Evolutionary conservation across 805 yeast genomes (phyloP).

Genomic region (Teunomyces tritomae): DNA sequence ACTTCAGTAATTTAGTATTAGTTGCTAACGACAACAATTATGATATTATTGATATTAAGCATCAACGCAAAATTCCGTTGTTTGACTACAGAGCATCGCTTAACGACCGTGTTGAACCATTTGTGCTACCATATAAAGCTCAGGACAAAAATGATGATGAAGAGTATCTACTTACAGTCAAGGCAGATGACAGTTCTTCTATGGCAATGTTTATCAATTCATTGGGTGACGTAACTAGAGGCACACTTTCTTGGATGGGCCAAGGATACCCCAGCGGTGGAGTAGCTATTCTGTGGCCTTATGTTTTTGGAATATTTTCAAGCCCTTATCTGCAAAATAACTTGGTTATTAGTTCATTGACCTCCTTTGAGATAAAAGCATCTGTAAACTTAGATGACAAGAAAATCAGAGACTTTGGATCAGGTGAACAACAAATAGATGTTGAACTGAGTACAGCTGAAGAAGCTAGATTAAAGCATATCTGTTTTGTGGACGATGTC

Average conservation of each 20-base stretch:
- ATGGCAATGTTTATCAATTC: conserved; percentile 42
- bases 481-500: conserved; percentile 3
- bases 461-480: background rate
- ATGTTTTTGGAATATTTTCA: conserved; percentile 28
- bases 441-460: background rate
- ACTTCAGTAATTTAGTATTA: conserved; percentile 28
- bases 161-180: conserved; percentile 29
- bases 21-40: conserved; percentile 33
- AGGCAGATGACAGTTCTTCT: conserved; percentile 30
- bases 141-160: conserved; percentile 20
- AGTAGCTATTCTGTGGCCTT: conserved; percentile 36
- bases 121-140: conserved; percentile 19
- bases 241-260: conserved; percentile 38
- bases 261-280: conserved; percentile 36
- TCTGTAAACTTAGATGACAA: background rate
- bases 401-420: background rate
- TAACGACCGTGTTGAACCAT: conserved; percentile 16
- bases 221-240: conserved; percentile 40
- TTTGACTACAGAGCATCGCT: conserved; percentile 25
- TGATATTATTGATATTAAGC: conserved; percentile 36
- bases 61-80: conserved; percentile 30
- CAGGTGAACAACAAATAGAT: background rate
- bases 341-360: conserved; percentile 24
- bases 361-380: conserved; percentile 17
- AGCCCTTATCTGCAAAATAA: conserved; percentile 4